These are phyloP conservation scores for Gossypium lobatum DNA, from an alignment of 441 rosid species.

Conservation along the genomic window DNA sequence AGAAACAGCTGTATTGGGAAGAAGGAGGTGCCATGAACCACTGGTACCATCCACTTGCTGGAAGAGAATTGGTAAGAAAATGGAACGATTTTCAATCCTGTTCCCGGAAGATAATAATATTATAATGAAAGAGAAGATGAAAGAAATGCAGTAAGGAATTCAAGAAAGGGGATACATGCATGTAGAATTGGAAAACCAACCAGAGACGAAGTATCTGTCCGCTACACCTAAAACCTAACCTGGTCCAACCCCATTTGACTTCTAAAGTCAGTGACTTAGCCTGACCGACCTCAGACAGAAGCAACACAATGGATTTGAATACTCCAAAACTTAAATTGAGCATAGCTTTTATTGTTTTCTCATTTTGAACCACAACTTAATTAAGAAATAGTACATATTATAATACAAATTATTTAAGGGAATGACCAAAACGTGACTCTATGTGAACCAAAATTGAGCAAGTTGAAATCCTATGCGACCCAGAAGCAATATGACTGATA, in stretches of 20 bases:
- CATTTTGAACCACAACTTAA: not conserved
- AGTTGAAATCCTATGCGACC: not conserved
- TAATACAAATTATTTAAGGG: not conserved
- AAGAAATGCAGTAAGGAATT: slow-evolving; percentile 11
- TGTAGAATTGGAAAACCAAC: not conserved
- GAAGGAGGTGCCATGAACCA: slow-evolving; percentile 89
- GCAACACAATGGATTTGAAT: not conserved
- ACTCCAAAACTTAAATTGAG: not conserved
- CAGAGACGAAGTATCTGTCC: not conserved
- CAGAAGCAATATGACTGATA: not conserved
- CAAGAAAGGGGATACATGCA: not conserved
- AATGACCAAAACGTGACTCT: not conserved
- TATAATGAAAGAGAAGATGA: slow-evolving; percentile 5
- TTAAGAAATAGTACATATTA: not conserved
- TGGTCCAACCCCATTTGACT: not conserved
- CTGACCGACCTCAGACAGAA: not conserved
- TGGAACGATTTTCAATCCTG: slow-evolving; percentile 96
- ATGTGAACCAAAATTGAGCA: not conserved
- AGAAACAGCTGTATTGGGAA: slow-evolving; percentile 81
- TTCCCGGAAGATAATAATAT: slow-evolving; percentile 20
- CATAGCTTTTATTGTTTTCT: not conserved
- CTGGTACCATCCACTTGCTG: slow-evolving; percentile 74
- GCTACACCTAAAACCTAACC: not conserved
- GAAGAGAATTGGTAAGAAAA: slow-evolving; percentile 78
- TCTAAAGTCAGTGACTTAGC: not conserved